These are phyloP conservation scores for Dendrostoma leiphaemia DNA, from an alignment of 2,329 filamentous ascomycete genomes.

Conservation along the genomic window DNA sequence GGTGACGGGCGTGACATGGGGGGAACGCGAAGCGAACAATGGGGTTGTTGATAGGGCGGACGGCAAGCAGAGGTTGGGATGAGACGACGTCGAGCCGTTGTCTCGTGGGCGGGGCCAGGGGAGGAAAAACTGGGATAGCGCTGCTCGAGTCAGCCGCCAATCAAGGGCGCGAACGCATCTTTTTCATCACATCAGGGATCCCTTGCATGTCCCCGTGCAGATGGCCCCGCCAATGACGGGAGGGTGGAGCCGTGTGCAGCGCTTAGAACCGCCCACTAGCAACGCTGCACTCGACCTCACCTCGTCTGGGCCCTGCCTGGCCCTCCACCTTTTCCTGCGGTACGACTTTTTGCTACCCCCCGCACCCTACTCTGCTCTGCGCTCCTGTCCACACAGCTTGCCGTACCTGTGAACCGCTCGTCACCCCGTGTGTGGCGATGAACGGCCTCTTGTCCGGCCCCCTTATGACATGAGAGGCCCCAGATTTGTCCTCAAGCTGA, in stretches of 20 bases:
- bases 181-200: conserved; percentile 1
- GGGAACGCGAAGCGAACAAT: too few species aligned
- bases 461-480: neutral
- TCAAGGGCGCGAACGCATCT: neutral
- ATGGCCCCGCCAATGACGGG: neutral
- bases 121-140: conserved; percentile 4
- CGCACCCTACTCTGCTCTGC: neutral
- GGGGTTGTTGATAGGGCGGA: too few species aligned
- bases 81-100: too few species aligned
- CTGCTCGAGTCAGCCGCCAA: neutral
- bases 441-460: neutral
- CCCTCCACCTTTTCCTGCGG: too few species aligned
- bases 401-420: neutral
- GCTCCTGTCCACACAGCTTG: neutral
- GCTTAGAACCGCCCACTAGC: neutral
- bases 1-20: too few species aligned
- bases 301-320: neutral
- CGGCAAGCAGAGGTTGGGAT: neutral
- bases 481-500: neutral
- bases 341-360: neutral
- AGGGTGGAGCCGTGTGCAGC: neutral
- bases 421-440: neutral
- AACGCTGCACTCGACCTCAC: neutral
- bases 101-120: neutral
- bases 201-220: conserved; percentile 2